Conservation (phyloP, 345 rosid genomes). For the Brassica carinata region DNA sequence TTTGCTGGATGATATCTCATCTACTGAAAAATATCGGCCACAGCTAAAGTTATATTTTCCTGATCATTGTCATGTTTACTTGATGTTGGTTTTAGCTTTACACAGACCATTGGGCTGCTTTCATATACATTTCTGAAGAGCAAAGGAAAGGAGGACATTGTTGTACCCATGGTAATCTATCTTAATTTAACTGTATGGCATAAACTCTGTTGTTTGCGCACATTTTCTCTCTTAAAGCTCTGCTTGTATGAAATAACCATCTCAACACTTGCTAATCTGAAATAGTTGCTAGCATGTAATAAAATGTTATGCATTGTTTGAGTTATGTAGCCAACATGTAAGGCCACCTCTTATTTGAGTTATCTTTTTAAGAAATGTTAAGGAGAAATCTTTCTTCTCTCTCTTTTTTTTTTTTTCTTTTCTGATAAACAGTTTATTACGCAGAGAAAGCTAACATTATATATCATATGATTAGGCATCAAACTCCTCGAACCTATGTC, state of each 20-base stretch:
- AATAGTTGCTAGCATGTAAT: neutral
- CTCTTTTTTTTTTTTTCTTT: no score
- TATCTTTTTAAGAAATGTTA: no score
- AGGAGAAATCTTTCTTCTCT: no score
- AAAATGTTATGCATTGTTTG: no score
- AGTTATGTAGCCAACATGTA: no score
- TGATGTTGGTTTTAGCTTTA: conserved; percentile 55
- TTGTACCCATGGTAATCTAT: conserved; percentile 88
- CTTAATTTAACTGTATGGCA: neutral
- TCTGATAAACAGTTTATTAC: no score
- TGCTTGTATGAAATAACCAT: neutral
- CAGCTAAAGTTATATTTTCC: neutral
- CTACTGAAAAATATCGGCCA: neutral
- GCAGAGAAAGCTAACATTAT: no score
- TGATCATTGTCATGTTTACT: conserved; percentile 12
- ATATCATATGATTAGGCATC: neutral
- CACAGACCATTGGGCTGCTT: conserved; percentile 90
- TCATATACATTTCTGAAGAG: conserved; percentile 86
- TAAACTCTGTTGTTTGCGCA: no score
- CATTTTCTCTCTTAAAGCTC: no score
- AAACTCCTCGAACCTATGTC: neutral
- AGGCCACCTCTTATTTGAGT: no score
- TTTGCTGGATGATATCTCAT: neutral
- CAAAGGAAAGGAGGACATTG: conserved; percentile 93
- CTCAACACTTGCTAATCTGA: neutral